Conservation (phyloP, 2,329 filamentous ascomycete species). For the Colletotrichum liaoningense region DNA sequence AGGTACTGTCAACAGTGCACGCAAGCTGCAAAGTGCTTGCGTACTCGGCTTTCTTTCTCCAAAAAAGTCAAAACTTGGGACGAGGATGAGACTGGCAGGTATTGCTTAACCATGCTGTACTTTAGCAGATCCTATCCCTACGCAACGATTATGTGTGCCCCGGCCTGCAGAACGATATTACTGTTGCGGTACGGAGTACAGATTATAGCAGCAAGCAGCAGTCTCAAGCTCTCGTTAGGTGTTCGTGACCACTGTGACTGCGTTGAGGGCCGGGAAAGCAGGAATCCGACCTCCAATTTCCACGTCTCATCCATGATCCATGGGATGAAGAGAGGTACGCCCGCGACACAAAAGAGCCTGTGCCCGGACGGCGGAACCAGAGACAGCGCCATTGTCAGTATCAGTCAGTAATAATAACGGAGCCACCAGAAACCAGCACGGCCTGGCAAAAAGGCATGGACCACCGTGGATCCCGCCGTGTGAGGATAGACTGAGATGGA, state of each 20-base stretch:
- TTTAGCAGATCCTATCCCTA: not conserved
- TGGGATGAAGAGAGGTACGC: slow-evolving; percentile 6
- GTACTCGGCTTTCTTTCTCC: not conserved
- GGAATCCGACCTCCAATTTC: slow-evolving; percentile 24
- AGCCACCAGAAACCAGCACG: slow-evolving; percentile 2
- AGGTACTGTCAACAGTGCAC: slow-evolving; percentile 32
- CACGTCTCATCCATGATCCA: slow-evolving; percentile 31
- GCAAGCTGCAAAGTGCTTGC: slow-evolving; percentile 21
- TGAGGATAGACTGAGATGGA: slow-evolving; percentile 8
- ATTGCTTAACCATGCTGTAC: slow-evolving; percentile 4
- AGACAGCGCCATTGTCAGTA: not conserved
- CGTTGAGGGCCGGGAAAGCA: slow-evolving; percentile 18
- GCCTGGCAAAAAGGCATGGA: slow-evolving; percentile 2
- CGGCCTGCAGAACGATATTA: too few relatives aligned
- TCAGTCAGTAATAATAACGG: not conserved
- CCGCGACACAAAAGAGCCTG: not conserved
- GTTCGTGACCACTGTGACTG: not conserved
- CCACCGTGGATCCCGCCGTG: slow-evolving; percentile 5
- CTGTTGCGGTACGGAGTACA: not conserved
- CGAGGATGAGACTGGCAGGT: slow-evolving; percentile 25
- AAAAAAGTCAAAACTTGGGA: slow-evolving; percentile 15
- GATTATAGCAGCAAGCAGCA: not conserved
- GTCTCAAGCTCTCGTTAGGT: not conserved
- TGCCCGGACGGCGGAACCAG: not conserved
- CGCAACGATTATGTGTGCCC: not conserved